Conservation (phyloP, 352 stramenopile species). For the Aphanomyces cochlioides region DNA sequence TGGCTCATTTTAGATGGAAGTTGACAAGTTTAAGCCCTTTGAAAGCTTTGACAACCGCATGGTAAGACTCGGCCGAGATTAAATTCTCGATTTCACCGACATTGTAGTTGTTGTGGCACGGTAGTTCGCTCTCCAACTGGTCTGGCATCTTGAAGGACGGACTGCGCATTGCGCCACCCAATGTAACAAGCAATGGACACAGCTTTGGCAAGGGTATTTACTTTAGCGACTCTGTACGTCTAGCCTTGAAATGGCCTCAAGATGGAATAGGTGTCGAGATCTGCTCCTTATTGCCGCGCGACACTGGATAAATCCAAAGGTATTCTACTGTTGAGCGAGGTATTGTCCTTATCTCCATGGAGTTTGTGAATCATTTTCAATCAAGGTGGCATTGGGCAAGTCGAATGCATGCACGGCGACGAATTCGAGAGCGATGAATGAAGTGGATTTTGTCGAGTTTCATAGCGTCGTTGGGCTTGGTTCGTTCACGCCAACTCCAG, state of each 20-base stretch:
- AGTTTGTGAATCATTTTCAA: conserved; percentile 55
- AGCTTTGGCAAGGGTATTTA: conserved; percentile 84
- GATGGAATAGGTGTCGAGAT: conserved; percentile 51
- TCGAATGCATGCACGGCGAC: conserved; percentile 56
- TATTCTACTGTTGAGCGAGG: conserved; percentile 33
- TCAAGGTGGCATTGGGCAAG: conserved; percentile 64
- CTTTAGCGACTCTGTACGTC: conserved; percentile 63
- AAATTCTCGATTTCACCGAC: conserved; percentile 10
- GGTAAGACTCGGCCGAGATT: not conserved
- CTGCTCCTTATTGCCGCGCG: conserved; percentile 55
- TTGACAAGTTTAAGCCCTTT: conserved; percentile 8
- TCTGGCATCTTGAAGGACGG: conserved; percentile 69
- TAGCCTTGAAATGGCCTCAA: not conserved
- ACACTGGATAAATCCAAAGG: conserved; percentile 39
- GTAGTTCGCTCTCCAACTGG: conserved; percentile 81
- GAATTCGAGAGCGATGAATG: conserved; percentile 48
- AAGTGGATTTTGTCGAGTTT: conserved; percentile 47
- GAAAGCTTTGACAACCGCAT: conserved; percentile 20
- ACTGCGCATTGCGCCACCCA: conserved; percentile 70
- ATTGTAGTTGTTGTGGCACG: conserved; percentile 81
- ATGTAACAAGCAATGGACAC: conserved; percentile 67
- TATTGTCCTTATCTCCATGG: conserved; percentile 7
- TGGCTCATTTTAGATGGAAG: not conserved
- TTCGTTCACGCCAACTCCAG: conserved; percentile 50
- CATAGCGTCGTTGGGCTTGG: conserved; percentile 68